Percentiles rank a stretch among this genome's conserved stretches.
These are phyloP conservation scores for Neurospora pannonica DNA, from an alignment of 495 filamentous ascomycete species.

Conservation along the genomic window DNA sequence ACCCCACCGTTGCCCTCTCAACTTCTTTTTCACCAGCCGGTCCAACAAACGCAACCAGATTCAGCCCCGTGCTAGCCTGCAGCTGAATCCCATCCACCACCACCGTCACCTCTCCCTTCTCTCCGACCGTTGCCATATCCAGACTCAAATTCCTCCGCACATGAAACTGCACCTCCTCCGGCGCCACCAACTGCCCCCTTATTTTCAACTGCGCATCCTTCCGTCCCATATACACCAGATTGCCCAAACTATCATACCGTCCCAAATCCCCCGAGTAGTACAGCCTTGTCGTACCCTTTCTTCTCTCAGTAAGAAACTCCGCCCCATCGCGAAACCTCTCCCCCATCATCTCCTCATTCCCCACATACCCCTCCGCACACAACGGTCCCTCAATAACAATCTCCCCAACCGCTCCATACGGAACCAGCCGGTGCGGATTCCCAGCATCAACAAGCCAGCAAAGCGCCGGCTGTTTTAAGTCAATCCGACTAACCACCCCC, in stretches of 20 bases:
- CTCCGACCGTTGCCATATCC: background rate
- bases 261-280: conserved; percentile 63
- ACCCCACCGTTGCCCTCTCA: conserved; percentile 4
- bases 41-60: conserved; percentile 28
- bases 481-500: background rate
- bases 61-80: conserved; percentile 21
- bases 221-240: conserved; percentile 49
- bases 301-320: background rate
- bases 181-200: conserved; percentile 54
- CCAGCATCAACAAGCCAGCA: conserved; percentile 2
- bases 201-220: conserved; percentile 59
- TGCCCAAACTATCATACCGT: conserved; percentile 43
- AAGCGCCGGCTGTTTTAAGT: background rate
- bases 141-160: conserved; percentile 29
- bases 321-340: background rate
- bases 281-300: conserved; percentile 23
- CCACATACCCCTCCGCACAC: background rate
- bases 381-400: conserved; percentile 7
- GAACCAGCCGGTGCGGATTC: conserved; percentile 5
- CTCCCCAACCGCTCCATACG: conserved; percentile 5
- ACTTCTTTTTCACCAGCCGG: conserved; percentile 11
- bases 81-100: conserved; percentile 35
- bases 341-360: background rate
- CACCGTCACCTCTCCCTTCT: conserved; percentile 19
- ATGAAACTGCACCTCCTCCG: conserved; percentile 57